Conservation (phyloP, 2,329 filamentous ascomycete genomes). For the Trichoderma endophyticum region DNA sequence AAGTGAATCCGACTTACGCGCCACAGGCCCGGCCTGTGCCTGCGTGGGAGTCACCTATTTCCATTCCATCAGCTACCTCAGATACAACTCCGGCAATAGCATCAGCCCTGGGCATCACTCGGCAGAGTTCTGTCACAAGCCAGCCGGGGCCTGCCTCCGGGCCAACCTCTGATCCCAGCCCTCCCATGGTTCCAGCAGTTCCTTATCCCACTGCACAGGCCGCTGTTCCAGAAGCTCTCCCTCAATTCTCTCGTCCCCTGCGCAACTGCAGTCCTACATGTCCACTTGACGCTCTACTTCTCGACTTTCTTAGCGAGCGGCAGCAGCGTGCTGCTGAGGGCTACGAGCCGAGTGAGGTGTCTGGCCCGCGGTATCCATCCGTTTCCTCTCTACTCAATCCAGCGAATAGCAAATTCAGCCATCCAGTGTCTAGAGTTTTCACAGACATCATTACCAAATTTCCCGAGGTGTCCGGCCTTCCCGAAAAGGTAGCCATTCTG, state of each 20-base stretch:
- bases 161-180: slow-evolving; percentile 45
- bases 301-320: slow-evolving; percentile 73
- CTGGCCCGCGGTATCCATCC: slow-evolving; percentile 75
- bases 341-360: slow-evolving; percentile 59
- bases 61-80: background rate
- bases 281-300: slow-evolving; percentile 72
- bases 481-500: slow-evolving; percentile 77
- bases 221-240: background rate
- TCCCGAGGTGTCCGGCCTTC: slow-evolving; percentile 71
- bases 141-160: slow-evolving; percentile 52
- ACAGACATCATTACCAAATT: slow-evolving; percentile 84
- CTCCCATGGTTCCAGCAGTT: background rate
- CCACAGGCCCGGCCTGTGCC: background rate
- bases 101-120: background rate
- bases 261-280: slow-evolving; percentile 68
- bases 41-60: slow-evolving; percentile 1
- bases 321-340: slow-evolving; percentile 65
- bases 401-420: slow-evolving; percentile 56
- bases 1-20: slow-evolving; percentile 25
- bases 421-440: slow-evolving; percentile 80
- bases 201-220: background rate
- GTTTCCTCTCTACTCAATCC: slow-evolving; percentile 77
- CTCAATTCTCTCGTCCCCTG: slow-evolving; percentile 38
- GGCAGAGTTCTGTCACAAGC: slow-evolving; percentile 31
- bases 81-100: background rate